Evolutionary conservation across 441 rosid genomes (phyloP), one percentile per base, ranked within the genome.

Genomic region (Heliophila coronopifolia): DNA sequence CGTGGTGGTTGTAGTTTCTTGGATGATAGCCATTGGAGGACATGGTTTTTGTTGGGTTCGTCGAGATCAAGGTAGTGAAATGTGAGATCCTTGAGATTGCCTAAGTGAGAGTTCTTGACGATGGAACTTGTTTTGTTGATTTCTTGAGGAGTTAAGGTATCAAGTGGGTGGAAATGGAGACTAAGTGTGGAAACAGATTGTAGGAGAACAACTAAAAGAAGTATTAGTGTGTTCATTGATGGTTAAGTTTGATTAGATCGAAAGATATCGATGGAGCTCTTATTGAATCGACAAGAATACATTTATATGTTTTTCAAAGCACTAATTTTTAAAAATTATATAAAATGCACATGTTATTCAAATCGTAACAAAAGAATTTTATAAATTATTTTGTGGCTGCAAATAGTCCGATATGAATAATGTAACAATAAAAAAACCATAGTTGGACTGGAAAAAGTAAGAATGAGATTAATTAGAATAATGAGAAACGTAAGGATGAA

Each of bases 41-140:
- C 83, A 11, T 68, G 73, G 7, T 6, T 48, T 58, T 84, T 87
- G 7, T 77, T 74, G 4, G 91, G 96, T 53, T 84, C 96, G 8
- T 81, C 88, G 13, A 87, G 75, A 59, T 78, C 90, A 11, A 81
- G 73, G 63, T 66, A 71, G 52, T 87, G 94, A 41, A 75, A 87
- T 22, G 81, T 79, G 48, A 84, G 53, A 65, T 81, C 78, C 24
- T 73, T 67, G 46, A 26, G 71, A 5, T 63, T 37, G 36, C 71
- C 70, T 15, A 74, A 54, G 1, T 23, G 60, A n/a, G 87, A 79
- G 2, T 71, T 70, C 10, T 59, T 67, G 42, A 84, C 54, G 32
- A 77, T 69, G 49, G 39, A 50, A 48, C 68, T 65, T 45, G 70
- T 38, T 63, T 59, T 76, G 68, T 75, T 70, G 65, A 84, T 69